Conservation (phyloP, 768 basidiomycete species). For the Russula ochroleuca region DNA sequence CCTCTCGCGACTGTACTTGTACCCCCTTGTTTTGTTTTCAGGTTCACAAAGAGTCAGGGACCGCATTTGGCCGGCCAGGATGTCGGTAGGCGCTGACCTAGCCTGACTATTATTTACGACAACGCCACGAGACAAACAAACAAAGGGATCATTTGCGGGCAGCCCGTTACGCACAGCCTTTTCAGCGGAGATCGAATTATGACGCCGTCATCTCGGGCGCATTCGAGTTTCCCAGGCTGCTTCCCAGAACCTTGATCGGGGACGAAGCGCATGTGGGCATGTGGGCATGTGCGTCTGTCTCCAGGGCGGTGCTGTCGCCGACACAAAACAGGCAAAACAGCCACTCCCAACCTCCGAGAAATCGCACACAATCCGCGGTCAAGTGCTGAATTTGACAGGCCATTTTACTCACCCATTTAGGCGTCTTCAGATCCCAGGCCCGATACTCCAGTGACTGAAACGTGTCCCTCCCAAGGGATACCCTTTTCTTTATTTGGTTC, state of each 20-base stretch:
- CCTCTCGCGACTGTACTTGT: neutral
- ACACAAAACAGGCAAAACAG: constrained; percentile 20
- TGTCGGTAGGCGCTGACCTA: neutral
- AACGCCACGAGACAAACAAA: constrained; percentile 24
- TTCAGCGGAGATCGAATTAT: constrained; percentile 13
- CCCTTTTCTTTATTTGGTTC: constrained; percentile 8
- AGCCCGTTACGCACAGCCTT: constrained; percentile 24
- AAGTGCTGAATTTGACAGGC: neutral
- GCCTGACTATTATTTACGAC: neutral
- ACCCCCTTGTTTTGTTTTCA: neutral
- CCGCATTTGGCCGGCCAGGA: constrained; percentile 1
- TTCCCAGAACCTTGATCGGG: constrained; percentile 26
- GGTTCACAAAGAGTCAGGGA: constrained; percentile 5
- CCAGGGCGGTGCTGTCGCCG: constrained; percentile 21
- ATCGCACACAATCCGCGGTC: constrained; percentile 20
- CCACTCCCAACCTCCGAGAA: constrained; percentile 10
- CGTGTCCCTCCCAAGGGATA: neutral
- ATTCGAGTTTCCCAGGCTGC: constrained; percentile 21
- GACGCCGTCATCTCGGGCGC: constrained; percentile 21
- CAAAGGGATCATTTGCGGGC: constrained; percentile 14
- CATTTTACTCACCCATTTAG: constrained; percentile 8
- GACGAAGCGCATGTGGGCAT: constrained; percentile 6
- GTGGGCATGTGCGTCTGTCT: constrained; percentile 12
- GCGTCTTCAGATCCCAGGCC: constrained; percentile 8
- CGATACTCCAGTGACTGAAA: constrained; percentile 15